Percentiles rank a stretch among this genome's conserved stretches.
Evolutionary conservation across 2,329 filamentous ascomycete species (phyloP).

Genomic region (Colletotrichum salicis): DNA sequence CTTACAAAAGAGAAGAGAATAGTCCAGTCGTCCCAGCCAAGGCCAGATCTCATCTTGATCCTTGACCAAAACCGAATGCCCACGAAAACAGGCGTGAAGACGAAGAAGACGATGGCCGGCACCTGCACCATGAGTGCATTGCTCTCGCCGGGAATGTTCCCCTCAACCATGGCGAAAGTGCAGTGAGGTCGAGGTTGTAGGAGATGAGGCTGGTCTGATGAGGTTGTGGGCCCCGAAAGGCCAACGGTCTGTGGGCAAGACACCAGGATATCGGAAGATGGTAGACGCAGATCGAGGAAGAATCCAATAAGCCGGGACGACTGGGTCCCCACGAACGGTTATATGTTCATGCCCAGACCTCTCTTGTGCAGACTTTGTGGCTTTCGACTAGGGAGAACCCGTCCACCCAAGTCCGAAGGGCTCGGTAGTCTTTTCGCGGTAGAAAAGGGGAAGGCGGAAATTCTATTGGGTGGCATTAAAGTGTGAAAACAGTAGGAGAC

Average conservation of each 20-base stretch:
- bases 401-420: not conserved
- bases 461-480: not conserved
- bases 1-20: conserved; percentile 55
- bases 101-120: conserved; percentile 55
- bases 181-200: not conserved
- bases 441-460: not conserved
- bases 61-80: conserved; percentile 53
- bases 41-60: conserved; percentile 46
- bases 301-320: not conserved
- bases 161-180: conserved; percentile 40
- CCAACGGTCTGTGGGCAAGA: not conserved
- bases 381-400: not conserved
- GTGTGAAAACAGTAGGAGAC: not conserved
- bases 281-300: not conserved
- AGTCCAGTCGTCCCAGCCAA: conserved; percentile 56
- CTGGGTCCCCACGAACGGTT: conserved; percentile 7
- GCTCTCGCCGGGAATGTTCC: conserved; percentile 46
- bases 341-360: conserved; percentile 20
- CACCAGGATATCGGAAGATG: not conserved
- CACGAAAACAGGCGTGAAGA: conserved; percentile 53
- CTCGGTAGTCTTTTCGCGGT: not conserved
- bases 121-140: conserved; percentile 51
- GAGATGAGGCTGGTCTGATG: not conserved
- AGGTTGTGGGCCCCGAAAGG: conserved; percentile 1
- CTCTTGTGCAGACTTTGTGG: not conserved